Evolutionary conservation across 73 alveolate species (phyloP).

Genomic region (Tetrahymena malaccensis): DNA sequence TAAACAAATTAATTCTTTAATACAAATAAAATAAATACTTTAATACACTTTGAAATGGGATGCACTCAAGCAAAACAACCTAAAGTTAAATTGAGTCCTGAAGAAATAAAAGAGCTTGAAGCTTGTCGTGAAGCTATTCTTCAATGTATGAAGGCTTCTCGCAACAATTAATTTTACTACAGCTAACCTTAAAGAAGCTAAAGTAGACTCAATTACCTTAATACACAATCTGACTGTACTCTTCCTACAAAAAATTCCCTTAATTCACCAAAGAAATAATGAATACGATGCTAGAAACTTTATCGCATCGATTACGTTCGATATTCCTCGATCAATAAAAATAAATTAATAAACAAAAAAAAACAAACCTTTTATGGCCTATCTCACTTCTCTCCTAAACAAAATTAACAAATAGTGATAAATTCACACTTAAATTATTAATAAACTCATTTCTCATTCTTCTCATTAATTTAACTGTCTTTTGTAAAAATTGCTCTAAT

Average conservation of each 20-base stretch:
- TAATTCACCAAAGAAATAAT: background rate
- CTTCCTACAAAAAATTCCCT: background rate
- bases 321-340: no score
- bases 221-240: background rate
- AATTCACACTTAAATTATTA: background rate
- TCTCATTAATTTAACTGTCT: background rate
- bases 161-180: background rate
- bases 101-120: background rate
- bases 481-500: background rate
- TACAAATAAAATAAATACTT: no score
- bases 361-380: background rate
- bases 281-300: background rate
- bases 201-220: background rate
- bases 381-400: no score
- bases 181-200: background rate
- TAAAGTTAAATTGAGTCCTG: background rate
- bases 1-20: background rate
- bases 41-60: background rate
- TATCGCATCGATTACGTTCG: background rate
- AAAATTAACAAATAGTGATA: no score
- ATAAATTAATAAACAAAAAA: no score
- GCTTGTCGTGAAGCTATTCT: background rate
- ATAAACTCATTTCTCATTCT: background rate
- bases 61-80: background rate
- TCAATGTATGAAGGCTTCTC: background rate